Base-by-base conservation (phyloP, 352 stramenopile species). In the Phytopythium aichiense region DNA sequence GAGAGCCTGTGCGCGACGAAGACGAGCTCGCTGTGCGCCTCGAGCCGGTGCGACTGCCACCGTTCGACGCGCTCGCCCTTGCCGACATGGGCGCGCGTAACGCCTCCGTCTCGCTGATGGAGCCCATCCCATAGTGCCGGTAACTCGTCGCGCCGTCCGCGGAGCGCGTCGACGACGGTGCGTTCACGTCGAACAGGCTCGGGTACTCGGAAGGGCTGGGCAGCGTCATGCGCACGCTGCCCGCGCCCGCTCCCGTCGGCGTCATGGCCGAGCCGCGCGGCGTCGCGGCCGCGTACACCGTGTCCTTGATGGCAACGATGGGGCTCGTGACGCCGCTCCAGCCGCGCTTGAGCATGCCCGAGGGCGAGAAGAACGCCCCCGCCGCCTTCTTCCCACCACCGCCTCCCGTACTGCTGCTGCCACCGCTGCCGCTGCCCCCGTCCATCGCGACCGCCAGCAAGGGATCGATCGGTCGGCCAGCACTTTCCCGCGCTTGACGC, bases 171-270 rank as follows among this genome's bases (percentile, higher is more conserved):
- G 72, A 84, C 42, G 66, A 77, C 16, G 72, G 71, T 7, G 72
- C 74, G 51, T 70, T 74, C 20, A 91, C 69, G 56, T 85, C 78
- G 43, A 93, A 93, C 18, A 93, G 77, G 37, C 81, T 81, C 64
- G 84, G 80, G 71, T 91, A 91, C 68, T 91, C 77, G 22, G 64
- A 64, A 20, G 84, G 76, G 35, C 78, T 73, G 40, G 77, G 76
- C 49, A 84, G 48, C 38, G 67, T 69, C 59, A 72, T 76, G 53
- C 72, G 69, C 20, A 42, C 69, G 23, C 66, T 69, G 35, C 35
- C 35, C 8, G 77, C 43, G 13, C 67, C 61, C 37, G 69, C 53
- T 8, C 52, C 52, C 12, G 55, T 52, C 13, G 55, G 55, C 55
- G 40, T 42, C 55, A 60, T 43, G 15, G 25, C n/a, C 43, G 57